Conservation (phyloP, 2,329 filamentous ascomycete species). For the Hypoxylon rubiginosum region DNA sequence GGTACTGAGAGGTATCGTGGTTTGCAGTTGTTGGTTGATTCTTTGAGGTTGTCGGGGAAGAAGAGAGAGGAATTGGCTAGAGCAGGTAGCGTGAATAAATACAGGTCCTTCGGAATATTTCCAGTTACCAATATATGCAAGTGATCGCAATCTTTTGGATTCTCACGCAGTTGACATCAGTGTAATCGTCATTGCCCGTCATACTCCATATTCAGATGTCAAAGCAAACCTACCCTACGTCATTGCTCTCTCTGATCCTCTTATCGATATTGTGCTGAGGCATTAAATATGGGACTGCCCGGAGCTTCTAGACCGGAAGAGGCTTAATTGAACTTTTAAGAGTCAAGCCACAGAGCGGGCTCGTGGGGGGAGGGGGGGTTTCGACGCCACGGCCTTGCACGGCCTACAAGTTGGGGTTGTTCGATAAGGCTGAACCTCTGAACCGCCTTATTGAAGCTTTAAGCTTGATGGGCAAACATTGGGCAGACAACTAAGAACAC, state of each 20-base stretch:
- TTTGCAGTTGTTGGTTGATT: conserved; percentile 12
- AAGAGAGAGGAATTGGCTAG: background rate
- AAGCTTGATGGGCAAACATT: background rate
- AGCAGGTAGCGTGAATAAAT: conserved; percentile 27
- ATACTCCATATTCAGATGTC: conserved; percentile 31
- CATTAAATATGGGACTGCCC: conserved; percentile 13
- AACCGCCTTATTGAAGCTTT: background rate
- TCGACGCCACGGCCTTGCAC: background rate
- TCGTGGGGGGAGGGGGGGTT: background rate
- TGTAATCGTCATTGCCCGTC: conserved; percentile 38
- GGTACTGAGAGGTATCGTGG: background rate
- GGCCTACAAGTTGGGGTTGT: background rate
- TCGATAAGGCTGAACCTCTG: background rate
- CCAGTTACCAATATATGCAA: conserved; percentile 10
- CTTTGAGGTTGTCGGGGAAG: conserved; percentile 1
- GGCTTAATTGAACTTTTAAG: conserved; percentile 8
- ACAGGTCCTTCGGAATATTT: conserved; percentile 14
- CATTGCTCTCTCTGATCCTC: conserved; percentile 33
- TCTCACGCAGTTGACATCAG: conserved; percentile 41
- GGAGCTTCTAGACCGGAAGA: conserved; percentile 25
- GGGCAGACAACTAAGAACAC: background rate
- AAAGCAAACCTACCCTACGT: conserved; percentile 34
- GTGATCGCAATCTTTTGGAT: conserved; percentile 10
- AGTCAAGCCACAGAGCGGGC: background rate
- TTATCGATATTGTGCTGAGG: conserved; percentile 30